Percentiles rank a stretch among this genome's conserved stretches.
These are phyloP conservation scores for Lachnellula cervina DNA, from an alignment of 2,329 filamentous ascomycete genomes.

Conservation along the genomic window DNA sequence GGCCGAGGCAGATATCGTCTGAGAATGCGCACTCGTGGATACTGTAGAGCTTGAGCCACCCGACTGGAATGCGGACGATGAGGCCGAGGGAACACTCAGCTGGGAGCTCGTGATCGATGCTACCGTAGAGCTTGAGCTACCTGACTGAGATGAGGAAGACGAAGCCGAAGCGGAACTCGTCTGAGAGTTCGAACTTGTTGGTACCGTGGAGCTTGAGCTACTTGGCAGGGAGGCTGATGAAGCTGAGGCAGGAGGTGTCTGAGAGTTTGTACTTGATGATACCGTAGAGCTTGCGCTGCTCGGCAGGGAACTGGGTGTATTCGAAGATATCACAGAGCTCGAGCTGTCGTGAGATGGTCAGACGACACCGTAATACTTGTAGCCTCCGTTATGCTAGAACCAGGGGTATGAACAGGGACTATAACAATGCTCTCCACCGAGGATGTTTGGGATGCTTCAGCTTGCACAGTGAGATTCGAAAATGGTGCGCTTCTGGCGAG, in stretches of 20 bases:
- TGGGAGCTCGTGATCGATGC: too few relatives aligned
- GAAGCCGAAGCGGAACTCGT: not conserved
- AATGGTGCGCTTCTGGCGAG: not conserved
- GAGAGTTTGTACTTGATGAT: too few relatives aligned
- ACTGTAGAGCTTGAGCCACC: too few relatives aligned
- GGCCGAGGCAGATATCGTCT: not conserved
- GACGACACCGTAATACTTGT: not conserved
- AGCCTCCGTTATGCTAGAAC: not conserved
- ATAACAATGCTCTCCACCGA: not conserved
- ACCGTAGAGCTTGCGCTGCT: too few relatives aligned
- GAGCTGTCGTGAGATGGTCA: not conserved
- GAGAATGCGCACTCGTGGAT: not conserved
- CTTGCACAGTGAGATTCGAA: not conserved
- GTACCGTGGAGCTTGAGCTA: not conserved
- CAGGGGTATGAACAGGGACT: not conserved
- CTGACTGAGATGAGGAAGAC: not conserved
- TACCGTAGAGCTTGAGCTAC: not conserved
- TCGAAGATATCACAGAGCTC: not conserved
- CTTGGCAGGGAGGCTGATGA: not conserved
- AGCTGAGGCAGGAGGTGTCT: too few relatives aligned
- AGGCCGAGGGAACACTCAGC: too few relatives aligned
- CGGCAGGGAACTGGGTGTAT: not conserved
- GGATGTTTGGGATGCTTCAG: not conserved
- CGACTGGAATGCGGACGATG: too few relatives aligned
- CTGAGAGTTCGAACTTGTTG: not conserved